A percentile compares a stretch with the other conserved stretches of the same genome.
Evolutionary conservation across 805 yeast species (phyloP).

Genomic region (Candida saitoana): DNA sequence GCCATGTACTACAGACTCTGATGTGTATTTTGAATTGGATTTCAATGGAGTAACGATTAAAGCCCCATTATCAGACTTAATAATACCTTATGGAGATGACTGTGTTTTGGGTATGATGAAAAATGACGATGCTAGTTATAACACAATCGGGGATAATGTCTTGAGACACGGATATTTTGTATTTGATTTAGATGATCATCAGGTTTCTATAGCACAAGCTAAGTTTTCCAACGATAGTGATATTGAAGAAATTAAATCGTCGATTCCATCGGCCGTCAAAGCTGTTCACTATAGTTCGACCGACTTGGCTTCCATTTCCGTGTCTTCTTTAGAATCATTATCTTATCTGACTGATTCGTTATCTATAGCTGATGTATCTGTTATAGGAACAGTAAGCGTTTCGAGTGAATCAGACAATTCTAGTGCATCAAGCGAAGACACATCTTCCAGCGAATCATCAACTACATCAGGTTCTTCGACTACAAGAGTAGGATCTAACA

Average conservation of each 20-base stretch:
- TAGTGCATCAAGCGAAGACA: neutral
- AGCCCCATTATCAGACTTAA: constrained; percentile 41
- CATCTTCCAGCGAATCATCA: neutral
- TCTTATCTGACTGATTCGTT: neutral
- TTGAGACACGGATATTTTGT: constrained; percentile 23
- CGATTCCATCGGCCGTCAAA: neutral
- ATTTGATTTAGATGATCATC: constrained; percentile 22
- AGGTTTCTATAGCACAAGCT: constrained; percentile 22
- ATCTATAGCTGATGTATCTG: no score
- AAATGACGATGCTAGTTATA: constrained; percentile 5
- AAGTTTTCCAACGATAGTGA: constrained; percentile 10
- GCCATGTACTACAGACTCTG: constrained; percentile 8
- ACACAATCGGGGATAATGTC: constrained; percentile 26
- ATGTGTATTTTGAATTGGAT: constrained; percentile 23
- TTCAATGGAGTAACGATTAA: constrained; percentile 57
- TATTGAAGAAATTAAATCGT: neutral
- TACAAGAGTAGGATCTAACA: neutral
- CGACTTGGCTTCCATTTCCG: neutral
- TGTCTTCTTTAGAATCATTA: neutral
- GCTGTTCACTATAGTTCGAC: neutral
- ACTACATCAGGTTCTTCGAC: neutral
- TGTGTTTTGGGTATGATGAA: constrained; percentile 19
- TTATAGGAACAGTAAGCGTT: neutral
- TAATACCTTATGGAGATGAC: neutral
- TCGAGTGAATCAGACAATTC: neutral